Percentiles rank a stretch among this genome's conserved stretches.
Conservation (phyloP, 2,329 filamentous ascomycete genomes). For the Chrysoporthe cubensis region DNA sequence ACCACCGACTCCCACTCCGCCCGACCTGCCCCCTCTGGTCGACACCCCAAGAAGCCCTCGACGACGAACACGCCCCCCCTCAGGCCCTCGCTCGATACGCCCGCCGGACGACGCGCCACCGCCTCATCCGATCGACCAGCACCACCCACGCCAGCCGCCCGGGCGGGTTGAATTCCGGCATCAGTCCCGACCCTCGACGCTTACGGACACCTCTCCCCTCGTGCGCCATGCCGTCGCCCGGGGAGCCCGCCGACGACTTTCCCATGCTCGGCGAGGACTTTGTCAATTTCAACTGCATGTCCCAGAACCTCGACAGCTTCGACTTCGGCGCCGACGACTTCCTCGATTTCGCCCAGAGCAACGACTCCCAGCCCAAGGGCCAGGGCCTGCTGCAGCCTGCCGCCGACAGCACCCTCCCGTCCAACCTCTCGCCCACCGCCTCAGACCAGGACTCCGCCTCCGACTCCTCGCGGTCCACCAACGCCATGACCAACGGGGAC, state of each 20-base stretch:
- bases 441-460: conserved; percentile 54
- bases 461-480: conserved; percentile 54
- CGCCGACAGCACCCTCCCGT: conserved; percentile 42
- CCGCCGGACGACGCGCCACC: not conserved
- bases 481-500: conserved; percentile 46
- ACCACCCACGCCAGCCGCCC: conserved; percentile 15
- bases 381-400: conserved; percentile 29
- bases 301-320: conserved; percentile 16
- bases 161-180: conserved; percentile 23
- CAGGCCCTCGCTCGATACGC: not conserved
- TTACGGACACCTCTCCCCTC: conserved; percentile 2
- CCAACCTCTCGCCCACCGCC: conserved; percentile 46
- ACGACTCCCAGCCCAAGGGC: conserved; percentile 27
- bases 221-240: conserved; percentile 22
- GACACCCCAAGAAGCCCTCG: not conserved
- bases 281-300: conserved; percentile 9
- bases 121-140: not conserved
- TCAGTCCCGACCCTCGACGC: conserved; percentile 18
- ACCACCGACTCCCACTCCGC: not conserved
- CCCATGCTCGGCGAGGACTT: conserved; percentile 27
- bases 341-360: conserved; percentile 24
- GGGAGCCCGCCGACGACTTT: conserved; percentile 22
- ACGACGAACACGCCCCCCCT: not conserved
- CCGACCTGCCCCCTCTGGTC: not conserved
- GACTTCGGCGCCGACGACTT: conserved; percentile 12